These are phyloP conservation scores for Vicia villosa DNA, from an alignment of 306 rosid genomes.

Conservation along the genomic window DNA sequence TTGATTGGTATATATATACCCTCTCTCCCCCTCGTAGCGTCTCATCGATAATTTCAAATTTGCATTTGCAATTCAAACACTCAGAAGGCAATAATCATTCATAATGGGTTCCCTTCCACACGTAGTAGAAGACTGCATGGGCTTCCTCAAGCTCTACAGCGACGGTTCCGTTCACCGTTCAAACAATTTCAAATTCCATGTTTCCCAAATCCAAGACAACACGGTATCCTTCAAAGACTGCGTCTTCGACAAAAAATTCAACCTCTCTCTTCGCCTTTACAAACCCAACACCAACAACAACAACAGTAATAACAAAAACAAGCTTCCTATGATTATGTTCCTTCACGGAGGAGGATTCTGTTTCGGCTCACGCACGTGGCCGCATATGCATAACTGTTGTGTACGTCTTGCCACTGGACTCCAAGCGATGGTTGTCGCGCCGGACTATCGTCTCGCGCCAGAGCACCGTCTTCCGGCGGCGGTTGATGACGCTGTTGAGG, in stretches of 20 bases:
- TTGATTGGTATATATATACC: not conserved
- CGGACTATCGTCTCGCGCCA: constrained; percentile 81
- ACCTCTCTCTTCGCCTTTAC: constrained; percentile 71
- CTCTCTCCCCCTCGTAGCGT: not conserved
- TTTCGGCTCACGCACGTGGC: constrained; percentile 83
- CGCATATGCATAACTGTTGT: constrained; percentile 78
- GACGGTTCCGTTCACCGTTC: constrained; percentile 75
- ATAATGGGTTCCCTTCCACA: constrained; percentile 75
- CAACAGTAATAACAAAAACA: not conserved
- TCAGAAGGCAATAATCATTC: too few relatives aligned
- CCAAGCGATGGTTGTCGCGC: constrained; percentile 54
- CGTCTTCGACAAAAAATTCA: constrained; percentile 47
- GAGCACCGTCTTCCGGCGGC: constrained; percentile 86
- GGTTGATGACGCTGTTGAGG: constrained; percentile 66
- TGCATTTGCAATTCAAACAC: constrained; percentile 8
- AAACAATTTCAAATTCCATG: constrained; percentile 50
- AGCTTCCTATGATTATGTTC: constrained; percentile 59
- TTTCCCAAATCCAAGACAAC: constrained; percentile 46
- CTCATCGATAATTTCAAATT: not conserved
- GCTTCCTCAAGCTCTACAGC: constrained; percentile 76
- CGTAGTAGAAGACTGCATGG: constrained; percentile 91
- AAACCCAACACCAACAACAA: constrained; percentile 43
- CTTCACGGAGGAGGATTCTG: constrained; percentile 95
- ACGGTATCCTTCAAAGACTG: constrained; percentile 59
- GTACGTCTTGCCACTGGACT: constrained; percentile 58